Base-by-base conservation (phyloP, 495 filamentous ascomycete species). In the Penicillium tannophilum region DNA sequence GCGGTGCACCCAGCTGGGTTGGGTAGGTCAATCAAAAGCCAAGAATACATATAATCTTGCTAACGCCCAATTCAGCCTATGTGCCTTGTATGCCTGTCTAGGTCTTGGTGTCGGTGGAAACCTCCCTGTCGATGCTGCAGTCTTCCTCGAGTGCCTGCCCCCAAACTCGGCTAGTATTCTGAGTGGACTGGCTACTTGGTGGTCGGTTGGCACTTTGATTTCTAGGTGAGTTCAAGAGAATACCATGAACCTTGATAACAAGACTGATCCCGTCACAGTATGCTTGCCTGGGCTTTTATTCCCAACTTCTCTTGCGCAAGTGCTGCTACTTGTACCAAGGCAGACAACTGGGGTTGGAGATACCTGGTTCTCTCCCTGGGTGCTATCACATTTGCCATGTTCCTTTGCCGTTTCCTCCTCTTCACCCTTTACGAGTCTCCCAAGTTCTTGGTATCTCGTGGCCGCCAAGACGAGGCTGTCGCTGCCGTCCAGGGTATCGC, bases 261-360 rank as follows among this genome's bases (percentile, higher is more conserved):
- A 30, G 24, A 19, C 77, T 83, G 20, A 62, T 36, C 85, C 7
- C n/a, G 19, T 1, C 16, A 12, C 41, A 69, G 67, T 70, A 53
- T 72, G 66, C 71, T 83, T 45, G 82, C 77, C 12, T 84, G 82
- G 82, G 82, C 72, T 3, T 78, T 79, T 48, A 75, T 84, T 30
- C 74, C 77, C 12, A 82, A 78, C 52, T 67, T 62, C n/a, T 64
- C 64, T 4, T 64, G 64, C 55, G 61, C 66, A 10, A 67, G 60
- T 8, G 64, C 60, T 61, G 63, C 66, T 10, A 76, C 70, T 50
- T 90, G 88, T 64, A 78, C 75, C 24, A 70, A 73, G 56, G 65
- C 62, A 3, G 67, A 82, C 47, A 90, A 90, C 57, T 85, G 84
- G 83, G 90, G 90, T 23, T 92, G 90, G 90, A 76, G 90, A 31